Conservation (phyloP, 2,329 filamentous ascomycete species). For the Colletotrichum liaoningense region DNA sequence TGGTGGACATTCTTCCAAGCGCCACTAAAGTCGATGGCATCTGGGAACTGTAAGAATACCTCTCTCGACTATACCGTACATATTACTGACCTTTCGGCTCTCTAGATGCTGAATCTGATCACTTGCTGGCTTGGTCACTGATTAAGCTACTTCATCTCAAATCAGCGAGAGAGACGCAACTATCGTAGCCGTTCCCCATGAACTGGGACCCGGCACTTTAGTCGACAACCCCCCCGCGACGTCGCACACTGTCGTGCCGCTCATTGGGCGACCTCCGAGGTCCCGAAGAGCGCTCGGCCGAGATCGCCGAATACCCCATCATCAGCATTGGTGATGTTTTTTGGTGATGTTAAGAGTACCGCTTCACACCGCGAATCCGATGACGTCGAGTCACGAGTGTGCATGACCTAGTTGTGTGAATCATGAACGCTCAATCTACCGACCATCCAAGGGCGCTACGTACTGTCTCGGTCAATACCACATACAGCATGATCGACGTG, state of each 20-base stretch:
- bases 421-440: background rate
- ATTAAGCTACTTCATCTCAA: background rate
- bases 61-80: background rate
- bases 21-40: constrained; percentile 14
- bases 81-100: background rate
- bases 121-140: background rate
- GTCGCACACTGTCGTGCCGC: background rate
- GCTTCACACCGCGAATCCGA: background rate
- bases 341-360: background rate
- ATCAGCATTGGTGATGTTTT: background rate
- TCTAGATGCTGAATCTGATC: constrained; percentile 15
- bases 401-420: background rate
- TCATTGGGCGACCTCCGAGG: background rate
- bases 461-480: background rate
- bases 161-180: background rate
- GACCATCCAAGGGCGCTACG: background rate
- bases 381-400: background rate
- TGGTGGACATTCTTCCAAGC: constrained; percentile 1
- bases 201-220: too few species aligned
- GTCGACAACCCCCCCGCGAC: background rate
- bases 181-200: background rate
- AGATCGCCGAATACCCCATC: background rate
- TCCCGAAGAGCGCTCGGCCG: too few species aligned
- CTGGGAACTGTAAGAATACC: constrained; percentile 23
- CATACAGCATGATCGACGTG: background rate